These are phyloP conservation scores for Biscutella laevigata DNA, from an alignment of 441 rosid genomes.

Conservation along the genomic window DNA sequence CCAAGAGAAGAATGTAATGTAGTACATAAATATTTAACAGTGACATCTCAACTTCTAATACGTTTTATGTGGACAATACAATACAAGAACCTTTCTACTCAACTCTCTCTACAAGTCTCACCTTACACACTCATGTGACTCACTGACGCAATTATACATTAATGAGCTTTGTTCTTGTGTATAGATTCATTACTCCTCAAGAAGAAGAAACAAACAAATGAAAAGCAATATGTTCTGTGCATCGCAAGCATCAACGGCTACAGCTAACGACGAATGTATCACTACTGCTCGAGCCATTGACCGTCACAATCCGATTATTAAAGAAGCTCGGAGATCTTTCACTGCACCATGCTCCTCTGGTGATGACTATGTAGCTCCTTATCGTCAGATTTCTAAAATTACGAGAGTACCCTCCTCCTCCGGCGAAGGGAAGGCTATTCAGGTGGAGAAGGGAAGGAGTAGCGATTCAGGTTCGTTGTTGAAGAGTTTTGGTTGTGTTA, in stretches of 20 bases:
- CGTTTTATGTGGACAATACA: slow-evolving; percentile 25
- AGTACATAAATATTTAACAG: slow-evolving; percentile 23
- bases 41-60: slow-evolving; percentile 28
- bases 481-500: slow-evolving; percentile 24
- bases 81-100: slow-evolving; percentile 23
- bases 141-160: slow-evolving; percentile 22
- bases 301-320: slow-evolving; percentile 84
- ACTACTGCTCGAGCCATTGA: slow-evolving; percentile 43
- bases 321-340: slow-evolving; percentile 37
- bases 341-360: slow-evolving; percentile 32
- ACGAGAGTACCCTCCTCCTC: slow-evolving; percentile 22
- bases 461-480: slow-evolving; percentile 21
- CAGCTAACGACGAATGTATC: slow-evolving; percentile 40
- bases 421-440: slow-evolving; percentile 10
- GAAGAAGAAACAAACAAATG: too few species aligned
- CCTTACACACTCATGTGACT: slow-evolving; percentile 29
- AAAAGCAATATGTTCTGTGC: slow-evolving; percentile 45
- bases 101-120: slow-evolving; percentile 21
- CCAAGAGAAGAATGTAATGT: slow-evolving; percentile 22
- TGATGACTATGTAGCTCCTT: slow-evolving; percentile 27
- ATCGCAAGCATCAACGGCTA: slow-evolving; percentile 40
- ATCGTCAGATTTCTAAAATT: slow-evolving; percentile 26
- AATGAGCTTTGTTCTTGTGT: too few species aligned
- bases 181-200: too few species aligned
- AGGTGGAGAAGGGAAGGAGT: slow-evolving; percentile 8